A percentile compares a stretch with the other conserved stretches of the same genome.
phyloP scores from a whole-genome alignment of 306 rosid species.

The Prunus armeniaca region DNA sequence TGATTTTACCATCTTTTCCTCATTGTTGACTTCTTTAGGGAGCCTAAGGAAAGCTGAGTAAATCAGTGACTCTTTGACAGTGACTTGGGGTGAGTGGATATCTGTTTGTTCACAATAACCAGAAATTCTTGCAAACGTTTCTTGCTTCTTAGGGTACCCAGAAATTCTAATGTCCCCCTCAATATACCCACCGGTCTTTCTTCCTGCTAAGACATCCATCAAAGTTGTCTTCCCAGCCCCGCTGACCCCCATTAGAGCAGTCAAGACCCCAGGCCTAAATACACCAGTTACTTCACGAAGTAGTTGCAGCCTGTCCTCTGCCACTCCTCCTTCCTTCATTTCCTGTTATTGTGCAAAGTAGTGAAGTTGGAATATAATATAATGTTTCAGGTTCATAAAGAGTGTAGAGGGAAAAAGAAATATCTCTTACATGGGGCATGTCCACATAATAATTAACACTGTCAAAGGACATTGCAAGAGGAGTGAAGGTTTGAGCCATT shows the following conservation, averaged over 20 bases:
- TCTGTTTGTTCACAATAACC: conserved; percentile 98
- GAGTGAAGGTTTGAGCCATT: no score
- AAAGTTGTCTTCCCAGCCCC: conserved; percentile 99
- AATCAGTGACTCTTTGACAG: conserved; percentile 75
- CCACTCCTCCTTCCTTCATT: no score
- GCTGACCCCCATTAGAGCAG: conserved; percentile 46
- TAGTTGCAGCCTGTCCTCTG: no score
- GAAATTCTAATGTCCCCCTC: conserved; percentile 92
- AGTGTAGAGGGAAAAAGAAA: no score
- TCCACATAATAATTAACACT: no score
- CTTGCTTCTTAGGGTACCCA: conserved; percentile 92
- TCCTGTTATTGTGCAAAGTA: no score
- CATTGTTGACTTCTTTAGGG: conserved; percentile 72
- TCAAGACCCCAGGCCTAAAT: no score
- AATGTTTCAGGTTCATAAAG: no score
- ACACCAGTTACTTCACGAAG: no score
- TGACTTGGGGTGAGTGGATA: conserved; percentile 99
- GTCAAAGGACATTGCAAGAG: no score
- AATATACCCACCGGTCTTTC: conserved; percentile 89
- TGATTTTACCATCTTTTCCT: conserved; percentile 66
- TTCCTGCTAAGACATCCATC: conserved; percentile 98
- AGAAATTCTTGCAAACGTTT: conserved; percentile 95
- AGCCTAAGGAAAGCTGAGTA: conserved; percentile 98
- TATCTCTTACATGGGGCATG: no score
- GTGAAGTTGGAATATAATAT: no score